phyloP scores from a whole-genome alignment of 2,329 filamentous ascomycete genomes.

The Aaosphaeria arxii region DNA sequence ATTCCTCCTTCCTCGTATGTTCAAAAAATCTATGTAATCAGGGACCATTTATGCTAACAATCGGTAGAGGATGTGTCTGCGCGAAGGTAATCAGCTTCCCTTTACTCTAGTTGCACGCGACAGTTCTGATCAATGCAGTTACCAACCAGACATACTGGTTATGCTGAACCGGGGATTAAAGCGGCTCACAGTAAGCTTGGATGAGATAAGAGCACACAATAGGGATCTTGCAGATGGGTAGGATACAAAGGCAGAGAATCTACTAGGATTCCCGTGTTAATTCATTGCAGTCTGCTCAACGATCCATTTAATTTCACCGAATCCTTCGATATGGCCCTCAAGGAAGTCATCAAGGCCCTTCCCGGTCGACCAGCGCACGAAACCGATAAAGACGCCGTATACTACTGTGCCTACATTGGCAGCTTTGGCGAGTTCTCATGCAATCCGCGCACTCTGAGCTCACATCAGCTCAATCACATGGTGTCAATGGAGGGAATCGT shows the following conservation, averaged over 20 bases:
- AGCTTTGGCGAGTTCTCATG: slow-evolving; percentile 94
- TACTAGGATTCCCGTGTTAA: not conserved
- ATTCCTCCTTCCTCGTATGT: slow-evolving; percentile 88
- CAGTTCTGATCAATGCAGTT: slow-evolving; percentile 56
- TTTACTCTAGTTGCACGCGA: not conserved
- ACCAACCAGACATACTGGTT: slow-evolving; percentile 82
- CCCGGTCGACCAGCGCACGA: slow-evolving; percentile 74
- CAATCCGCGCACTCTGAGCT: slow-evolving; percentile 90
- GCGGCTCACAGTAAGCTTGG: slow-evolving; percentile 64
- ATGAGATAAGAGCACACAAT: slow-evolving; percentile 88
- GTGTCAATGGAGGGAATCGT: slow-evolving; percentile 97
- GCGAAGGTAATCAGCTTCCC: slow-evolving; percentile 43
- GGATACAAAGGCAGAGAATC: slow-evolving; percentile 1
- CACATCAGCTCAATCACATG: slow-evolving; percentile 90
- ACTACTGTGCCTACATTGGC: slow-evolving; percentile 96
- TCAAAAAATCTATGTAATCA: not conserved
- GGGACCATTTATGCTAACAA: not conserved
- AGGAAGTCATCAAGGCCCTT: slow-evolving; percentile 79
- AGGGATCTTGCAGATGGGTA: slow-evolving; percentile 72
- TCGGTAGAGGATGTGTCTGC: slow-evolving; percentile 54
- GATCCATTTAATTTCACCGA: slow-evolving; percentile 84
- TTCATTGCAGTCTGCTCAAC: slow-evolving; percentile 63
- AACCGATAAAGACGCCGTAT: slow-evolving; percentile 71
- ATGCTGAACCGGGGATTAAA: slow-evolving; percentile 63
- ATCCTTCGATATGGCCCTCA: slow-evolving; percentile 87